Evolutionary conservation across 192 early-diverging fungal species (phyloP).

Genomic region (Coemansia erecta): DNA sequence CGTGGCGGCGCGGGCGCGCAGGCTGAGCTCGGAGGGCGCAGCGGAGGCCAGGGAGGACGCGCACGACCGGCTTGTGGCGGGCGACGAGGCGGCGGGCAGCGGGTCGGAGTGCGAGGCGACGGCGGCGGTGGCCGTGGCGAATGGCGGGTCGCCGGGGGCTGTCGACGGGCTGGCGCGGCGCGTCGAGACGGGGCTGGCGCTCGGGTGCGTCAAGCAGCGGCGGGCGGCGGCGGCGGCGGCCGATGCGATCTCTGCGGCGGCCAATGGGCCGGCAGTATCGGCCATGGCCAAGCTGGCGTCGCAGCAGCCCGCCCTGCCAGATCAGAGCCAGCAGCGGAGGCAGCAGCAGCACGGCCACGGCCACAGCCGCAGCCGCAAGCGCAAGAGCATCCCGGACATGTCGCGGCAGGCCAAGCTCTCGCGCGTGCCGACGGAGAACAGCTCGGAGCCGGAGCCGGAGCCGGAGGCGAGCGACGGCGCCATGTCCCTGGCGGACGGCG

Average conservation of each 20-base stretch:
- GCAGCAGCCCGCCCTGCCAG: background rate
- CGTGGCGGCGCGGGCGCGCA: background rate
- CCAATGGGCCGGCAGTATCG: background rate
- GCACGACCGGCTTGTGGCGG: background rate
- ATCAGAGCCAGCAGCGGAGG: too few relatives aligned
- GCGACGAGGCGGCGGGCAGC: slow-evolving; percentile 6
- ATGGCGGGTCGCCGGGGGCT: slow-evolving; percentile 29
- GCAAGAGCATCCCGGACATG: slow-evolving; percentile 54
- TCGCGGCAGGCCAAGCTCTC: slow-evolving; percentile 43
- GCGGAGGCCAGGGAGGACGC: background rate
- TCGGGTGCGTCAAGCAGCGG: slow-evolving; percentile 39
- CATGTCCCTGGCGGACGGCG: too few relatives aligned
- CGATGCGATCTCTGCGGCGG: slow-evolving; percentile 27
- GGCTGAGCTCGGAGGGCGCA: too few relatives aligned
- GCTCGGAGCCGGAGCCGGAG: slow-evolving; percentile 2
- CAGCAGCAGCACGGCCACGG: background rate
- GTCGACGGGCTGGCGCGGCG: slow-evolving; percentile 43
- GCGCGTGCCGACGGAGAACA: slow-evolving; percentile 30
- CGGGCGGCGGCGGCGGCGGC: slow-evolving; percentile 26
- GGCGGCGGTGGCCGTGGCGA: too few relatives aligned
- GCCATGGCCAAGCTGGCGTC: background rate
- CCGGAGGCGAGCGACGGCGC: too few relatives aligned
- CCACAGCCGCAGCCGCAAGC: slow-evolving; percentile 35
- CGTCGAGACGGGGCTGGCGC: slow-evolving; percentile 32
- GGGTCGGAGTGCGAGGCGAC: slow-evolving; percentile 6